Evolutionary conservation across 2,329 filamentous ascomycete species (phyloP).

Genomic region (Daldinia sp.): DNA sequence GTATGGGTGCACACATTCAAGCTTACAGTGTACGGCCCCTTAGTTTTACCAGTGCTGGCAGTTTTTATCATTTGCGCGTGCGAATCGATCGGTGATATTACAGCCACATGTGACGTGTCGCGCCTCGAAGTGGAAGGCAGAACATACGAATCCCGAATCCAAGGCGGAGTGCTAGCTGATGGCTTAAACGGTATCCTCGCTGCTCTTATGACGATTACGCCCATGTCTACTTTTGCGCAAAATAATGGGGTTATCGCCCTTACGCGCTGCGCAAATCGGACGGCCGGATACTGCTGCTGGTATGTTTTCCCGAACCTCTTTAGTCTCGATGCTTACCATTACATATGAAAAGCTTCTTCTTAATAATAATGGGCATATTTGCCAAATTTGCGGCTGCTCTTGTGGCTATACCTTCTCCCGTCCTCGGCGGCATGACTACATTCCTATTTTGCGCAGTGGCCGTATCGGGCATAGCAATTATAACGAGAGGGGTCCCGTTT

Average conservation of each 20-base stretch:
- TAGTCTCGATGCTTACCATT: conserved; percentile 4
- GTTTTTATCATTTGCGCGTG: conserved; percentile 78
- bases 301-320: conserved; percentile 28
- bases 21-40: conserved; percentile 73
- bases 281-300: conserved; percentile 80
- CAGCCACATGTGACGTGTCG: conserved; percentile 82
- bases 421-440: conserved; percentile 77
- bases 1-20: conserved; percentile 83
- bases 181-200: conserved; percentile 79
- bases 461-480: conserved; percentile 79
- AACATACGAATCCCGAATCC: conserved; percentile 78
- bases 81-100: conserved; percentile 83
- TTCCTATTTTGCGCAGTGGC: conserved; percentile 82
- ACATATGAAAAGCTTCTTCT: conserved; percentile 62
- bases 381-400: conserved; percentile 84
- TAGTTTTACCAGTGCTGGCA: conserved; percentile 75
- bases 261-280: conserved; percentile 81
- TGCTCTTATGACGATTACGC: conserved; percentile 79
- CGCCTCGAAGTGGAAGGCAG: conserved; percentile 76
- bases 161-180: conserved; percentile 81
- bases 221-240: conserved; percentile 82
- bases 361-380: conserved; percentile 82
- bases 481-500: conserved; percentile 73
- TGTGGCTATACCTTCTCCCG: conserved; percentile 74
- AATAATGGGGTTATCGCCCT: conserved; percentile 87